These are phyloP conservation scores for Neospora caninum DNA, from an alignment of 169 alveolate genomes.

Conservation along the genomic window DNA sequence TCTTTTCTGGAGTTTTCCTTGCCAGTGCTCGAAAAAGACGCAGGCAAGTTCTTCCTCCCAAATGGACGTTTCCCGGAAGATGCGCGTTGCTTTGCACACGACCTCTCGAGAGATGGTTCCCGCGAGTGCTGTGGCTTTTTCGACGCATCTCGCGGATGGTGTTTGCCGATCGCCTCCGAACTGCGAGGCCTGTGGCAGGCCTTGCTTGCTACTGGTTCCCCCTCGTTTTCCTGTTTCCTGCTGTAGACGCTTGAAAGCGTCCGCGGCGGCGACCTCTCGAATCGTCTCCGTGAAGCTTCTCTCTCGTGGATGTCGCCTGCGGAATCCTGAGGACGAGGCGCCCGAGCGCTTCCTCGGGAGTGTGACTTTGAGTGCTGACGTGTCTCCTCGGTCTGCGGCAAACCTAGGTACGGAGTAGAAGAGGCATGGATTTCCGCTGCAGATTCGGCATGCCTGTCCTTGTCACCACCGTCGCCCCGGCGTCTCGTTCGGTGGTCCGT, in stretches of 20 bases:
- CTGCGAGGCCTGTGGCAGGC: background rate
- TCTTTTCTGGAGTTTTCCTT: background rate
- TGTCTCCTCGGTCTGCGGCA: background rate
- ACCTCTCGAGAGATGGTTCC: background rate
- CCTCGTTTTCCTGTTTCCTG: background rate
- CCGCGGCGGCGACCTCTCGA: constrained; percentile 16
- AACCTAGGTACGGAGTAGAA: background rate
- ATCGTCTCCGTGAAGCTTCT: background rate
- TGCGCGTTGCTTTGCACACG: background rate
- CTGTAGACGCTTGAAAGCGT: background rate
- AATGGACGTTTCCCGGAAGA: background rate
- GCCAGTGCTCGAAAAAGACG: background rate
- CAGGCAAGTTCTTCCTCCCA: background rate
- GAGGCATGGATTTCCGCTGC: background rate
- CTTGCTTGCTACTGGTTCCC: background rate
- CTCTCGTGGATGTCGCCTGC: background rate
- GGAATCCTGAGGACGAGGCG: background rate
- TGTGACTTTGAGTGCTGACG: background rate
- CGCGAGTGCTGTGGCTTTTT: background rate
- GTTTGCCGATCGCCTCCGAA: background rate
- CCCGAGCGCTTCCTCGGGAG: background rate
- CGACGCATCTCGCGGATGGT: background rate
- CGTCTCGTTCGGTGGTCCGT: too few relatives aligned
- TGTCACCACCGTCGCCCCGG: too few relatives aligned
- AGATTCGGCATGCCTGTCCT: too few relatives aligned